Evolutionary conservation across 306 rosid species (phyloP).

Genomic region (Casuarina equisetifolia): DNA sequence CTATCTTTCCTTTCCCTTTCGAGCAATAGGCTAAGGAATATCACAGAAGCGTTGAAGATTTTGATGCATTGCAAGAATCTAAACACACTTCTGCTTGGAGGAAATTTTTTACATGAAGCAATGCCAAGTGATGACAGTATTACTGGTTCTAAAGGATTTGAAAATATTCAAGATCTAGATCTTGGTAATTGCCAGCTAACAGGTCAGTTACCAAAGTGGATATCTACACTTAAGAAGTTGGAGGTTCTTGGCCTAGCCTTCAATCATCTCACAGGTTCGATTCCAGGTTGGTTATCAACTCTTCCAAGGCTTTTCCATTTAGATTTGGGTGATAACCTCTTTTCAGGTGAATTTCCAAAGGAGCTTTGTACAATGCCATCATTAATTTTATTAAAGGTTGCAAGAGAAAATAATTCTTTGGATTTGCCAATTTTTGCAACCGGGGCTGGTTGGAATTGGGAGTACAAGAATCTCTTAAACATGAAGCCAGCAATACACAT

Average conservation of each 20-base stretch:
- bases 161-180: no score
- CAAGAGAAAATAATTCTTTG: not conserved
- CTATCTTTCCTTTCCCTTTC: not conserved
- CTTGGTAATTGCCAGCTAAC: no score
- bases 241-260: no score
- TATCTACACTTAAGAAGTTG: no score
- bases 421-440: not conserved
- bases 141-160: not conserved
- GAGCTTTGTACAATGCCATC: conserved; percentile 7
- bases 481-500: not conserved
- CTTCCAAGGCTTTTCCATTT: conserved; percentile 11
- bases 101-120: not conserved
- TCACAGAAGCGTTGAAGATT: no score
- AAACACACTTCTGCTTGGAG: not conserved
- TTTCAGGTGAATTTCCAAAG: not conserved
- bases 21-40: no score
- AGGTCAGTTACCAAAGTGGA: no score
- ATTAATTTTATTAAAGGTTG: not conserved
- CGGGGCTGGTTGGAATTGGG: not conserved
- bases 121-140: not conserved
- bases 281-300: conserved; percentile 16
- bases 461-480: not conserved
- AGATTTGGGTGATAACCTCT: not conserved
- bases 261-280: conserved; percentile 7
- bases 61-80: no score